Base-by-base conservation (phyloP, 768 basidiomycete genomes). In the Boletus coccyginus region DNA sequence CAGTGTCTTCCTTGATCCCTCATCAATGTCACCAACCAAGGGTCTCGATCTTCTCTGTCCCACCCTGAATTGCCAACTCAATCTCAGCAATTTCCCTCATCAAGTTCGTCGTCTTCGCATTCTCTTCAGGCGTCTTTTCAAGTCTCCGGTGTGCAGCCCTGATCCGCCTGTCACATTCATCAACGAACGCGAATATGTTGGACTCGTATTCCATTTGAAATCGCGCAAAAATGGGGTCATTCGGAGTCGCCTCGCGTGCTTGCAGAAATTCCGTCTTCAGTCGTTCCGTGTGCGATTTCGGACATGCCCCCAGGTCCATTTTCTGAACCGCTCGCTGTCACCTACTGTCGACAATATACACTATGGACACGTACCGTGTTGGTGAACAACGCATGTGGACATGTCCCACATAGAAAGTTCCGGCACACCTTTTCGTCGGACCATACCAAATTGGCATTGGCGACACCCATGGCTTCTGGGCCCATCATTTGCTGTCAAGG, bases 11-110 rank as follows among this genome's bases (percentile, higher is more conserved):
- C 41, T 40, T 35, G 10, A 5, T 39, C 47, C 61, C 50, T 56
- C 39, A 56, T 57, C 45, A 60, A 56, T 51, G 46, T 45, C 38
- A 74, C 83, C 53, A 64, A 88, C 92, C 95, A 39, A 98, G 78
- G 33, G 85, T 81, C 75, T 99, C 97, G 64, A 99, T 97, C 79
- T 98, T 98, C 73, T 97, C 92, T 45, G 97, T 99, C 53, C 94
- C 95, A 64, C 94, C 94, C 77, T 98, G 95, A 70, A 98, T 98
- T 53, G 97, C 95, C 62, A 98, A 76, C 78, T 98, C 96, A 71
- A 99, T 98, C 77, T 99, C 97, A 55, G 93, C 97, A 75, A 99
- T 98, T 81, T 99, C 97, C 61, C 94, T 82, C 97, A 99, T 99
- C 78, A 99, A 74, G 73, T 96, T 94, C 5, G 97, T 98, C 33